phyloP scores from a whole-genome alignment of 176 grass and related monocot species.

The Lolium perenne region DNA sequence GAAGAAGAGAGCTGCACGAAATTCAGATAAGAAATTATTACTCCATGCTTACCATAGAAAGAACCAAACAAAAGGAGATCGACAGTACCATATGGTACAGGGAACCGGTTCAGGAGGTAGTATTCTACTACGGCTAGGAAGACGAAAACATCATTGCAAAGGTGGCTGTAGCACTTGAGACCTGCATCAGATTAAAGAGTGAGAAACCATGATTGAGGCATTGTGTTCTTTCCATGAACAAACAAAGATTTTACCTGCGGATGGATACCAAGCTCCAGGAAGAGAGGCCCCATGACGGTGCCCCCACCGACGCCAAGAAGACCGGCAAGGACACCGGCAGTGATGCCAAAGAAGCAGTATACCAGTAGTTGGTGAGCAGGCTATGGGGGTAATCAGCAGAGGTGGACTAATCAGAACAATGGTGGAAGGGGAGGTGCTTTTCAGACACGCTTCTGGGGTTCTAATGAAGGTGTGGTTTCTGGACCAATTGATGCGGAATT shows the following conservation, averaged over 20 bases:
- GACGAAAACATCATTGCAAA: conserved; percentile 98
- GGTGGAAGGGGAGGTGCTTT: too few relatives aligned
- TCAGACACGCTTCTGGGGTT: too few relatives aligned
- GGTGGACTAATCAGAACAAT: too few relatives aligned
- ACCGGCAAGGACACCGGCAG: conserved; percentile 67
- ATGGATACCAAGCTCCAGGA: conserved; percentile 78
- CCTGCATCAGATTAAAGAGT: conserved; percentile 41
- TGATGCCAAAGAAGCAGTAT: conserved; percentile 59
- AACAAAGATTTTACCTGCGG: conserved; percentile 55
- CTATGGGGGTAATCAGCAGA: too few relatives aligned
- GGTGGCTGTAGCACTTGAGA: conserved; percentile 85
- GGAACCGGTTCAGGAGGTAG: conserved; percentile 72
- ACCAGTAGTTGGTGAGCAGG: conserved; percentile 50
- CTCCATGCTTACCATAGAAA: background rate
- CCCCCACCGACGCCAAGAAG: conserved; percentile 47
- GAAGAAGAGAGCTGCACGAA: conserved; percentile 64
- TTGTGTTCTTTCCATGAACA: background rate
- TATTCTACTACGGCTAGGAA: conserved; percentile 81
- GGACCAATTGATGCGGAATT: too few relatives aligned
- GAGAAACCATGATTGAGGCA: background rate
- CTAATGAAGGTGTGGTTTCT: too few relatives aligned
- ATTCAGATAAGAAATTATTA: background rate
- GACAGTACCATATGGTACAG: conserved; percentile 64
- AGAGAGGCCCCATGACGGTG: conserved; percentile 19
- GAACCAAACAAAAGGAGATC: background rate